Evolutionary conservation across 306 rosid genomes (phyloP).

Genomic region (Vigna radiata): DNA sequence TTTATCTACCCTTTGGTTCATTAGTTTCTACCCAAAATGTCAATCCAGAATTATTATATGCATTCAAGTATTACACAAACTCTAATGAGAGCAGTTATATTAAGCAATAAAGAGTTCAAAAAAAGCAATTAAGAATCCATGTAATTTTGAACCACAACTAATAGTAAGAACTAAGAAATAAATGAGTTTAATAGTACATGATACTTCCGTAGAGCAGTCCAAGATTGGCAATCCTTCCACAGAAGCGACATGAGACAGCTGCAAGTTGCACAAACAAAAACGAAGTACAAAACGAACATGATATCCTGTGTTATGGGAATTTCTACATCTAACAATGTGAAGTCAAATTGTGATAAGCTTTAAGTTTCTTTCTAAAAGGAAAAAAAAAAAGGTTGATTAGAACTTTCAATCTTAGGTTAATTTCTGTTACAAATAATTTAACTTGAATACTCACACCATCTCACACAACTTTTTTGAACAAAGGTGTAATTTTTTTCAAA

Average conservation of each 20-base stretch:
- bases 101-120: constrained; percentile 22
- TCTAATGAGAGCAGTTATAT: not conserved
- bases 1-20: constrained; percentile 12
- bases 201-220: constrained; percentile 77
- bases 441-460: no score
- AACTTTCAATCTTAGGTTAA: constrained; percentile 35
- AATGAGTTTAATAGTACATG: constrained; percentile 62
- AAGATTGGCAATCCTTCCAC: constrained; percentile 77
- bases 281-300: constrained; percentile 18
- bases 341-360: constrained; percentile 16
- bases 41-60: constrained; percentile 22
- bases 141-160: constrained; percentile 32
- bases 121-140: not conserved
- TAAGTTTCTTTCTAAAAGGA: not conserved
- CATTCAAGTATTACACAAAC: constrained; percentile 33
- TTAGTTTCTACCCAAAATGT: not conserved
- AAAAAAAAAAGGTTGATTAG: constrained; percentile 4
- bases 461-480: no score
- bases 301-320: constrained; percentile 32
- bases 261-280: constrained; percentile 43
- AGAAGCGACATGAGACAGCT: constrained; percentile 83
- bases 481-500: no score
- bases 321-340: constrained; percentile 14
- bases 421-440: not conserved
- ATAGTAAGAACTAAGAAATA: constrained; percentile 28